These are phyloP conservation scores for Symbiotaphrina buchneri DNA, from an alignment of 495 filamentous ascomycete species.

Conservation along the genomic window DNA sequence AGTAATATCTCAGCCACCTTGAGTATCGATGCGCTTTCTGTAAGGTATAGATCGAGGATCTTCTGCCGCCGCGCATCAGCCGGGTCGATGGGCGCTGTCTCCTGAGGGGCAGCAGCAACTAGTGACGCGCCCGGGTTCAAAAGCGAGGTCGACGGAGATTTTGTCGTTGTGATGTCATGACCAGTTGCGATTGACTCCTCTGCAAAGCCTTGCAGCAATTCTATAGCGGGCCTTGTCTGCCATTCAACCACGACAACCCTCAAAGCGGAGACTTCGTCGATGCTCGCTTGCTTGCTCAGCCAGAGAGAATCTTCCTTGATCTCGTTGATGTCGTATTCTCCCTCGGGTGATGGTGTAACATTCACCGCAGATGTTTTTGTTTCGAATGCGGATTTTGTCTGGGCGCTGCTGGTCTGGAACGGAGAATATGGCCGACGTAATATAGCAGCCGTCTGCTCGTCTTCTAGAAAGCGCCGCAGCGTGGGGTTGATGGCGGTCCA, in stretches of 20 bases:
- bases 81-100: conserved; percentile 18
- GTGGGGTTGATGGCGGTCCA: conserved; percentile 22
- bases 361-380: conserved; percentile 84
- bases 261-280: conserved; percentile 68
- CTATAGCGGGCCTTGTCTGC: conserved; percentile 43
- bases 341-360: conserved; percentile 43
- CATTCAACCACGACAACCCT: conserved; percentile 65
- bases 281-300: conserved; percentile 50
- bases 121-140: conserved; percentile 17
- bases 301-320: conserved; percentile 73
- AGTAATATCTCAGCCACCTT: conserved; percentile 16
- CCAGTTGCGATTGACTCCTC: conserved; percentile 44
- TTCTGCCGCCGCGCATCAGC: conserved; percentile 29
- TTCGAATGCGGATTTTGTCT: conserved; percentile 51
- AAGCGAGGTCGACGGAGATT: conserved; percentile 21
- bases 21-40: conserved; percentile 38
- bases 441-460: conserved; percentile 38
- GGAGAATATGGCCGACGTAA: conserved; percentile 39
- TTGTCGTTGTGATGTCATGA: conserved; percentile 39
- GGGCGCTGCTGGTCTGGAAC: conserved; percentile 32
- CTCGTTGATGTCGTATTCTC: conserved; percentile 49
- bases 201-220: conserved; percentile 40
- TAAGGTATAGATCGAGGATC: conserved; percentile 42
- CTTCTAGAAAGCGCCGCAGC: conserved; percentile 40
- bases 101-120: conserved; percentile 12